Evolutionary conservation across 768 basidiomycete genomes (phyloP).

Genomic region (Naganishia vaughanmartiniae): DNA sequence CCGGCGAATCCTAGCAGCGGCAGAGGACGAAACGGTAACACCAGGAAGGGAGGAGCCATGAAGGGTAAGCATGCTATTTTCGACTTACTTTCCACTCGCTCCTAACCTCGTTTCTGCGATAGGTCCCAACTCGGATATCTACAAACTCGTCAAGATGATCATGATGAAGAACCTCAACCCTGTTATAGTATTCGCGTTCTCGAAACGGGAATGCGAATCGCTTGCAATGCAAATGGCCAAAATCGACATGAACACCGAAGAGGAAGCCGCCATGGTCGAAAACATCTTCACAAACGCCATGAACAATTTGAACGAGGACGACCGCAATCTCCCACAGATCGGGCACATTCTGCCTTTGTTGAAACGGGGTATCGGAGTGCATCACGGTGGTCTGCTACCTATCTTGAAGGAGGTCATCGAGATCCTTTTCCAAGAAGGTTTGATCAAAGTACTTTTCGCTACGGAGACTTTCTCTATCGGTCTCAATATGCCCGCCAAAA

Average conservation of each 20-base stretch:
- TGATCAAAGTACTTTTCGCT: constrained; percentile 94
- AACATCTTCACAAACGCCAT: constrained; percentile 90
- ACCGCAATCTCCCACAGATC: constrained; percentile 82
- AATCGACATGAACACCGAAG: constrained; percentile 87
- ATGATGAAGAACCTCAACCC: constrained; percentile 97
- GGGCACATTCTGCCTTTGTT: constrained; percentile 82
- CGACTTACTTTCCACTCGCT: not conserved
- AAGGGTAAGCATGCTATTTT: constrained; percentile 63
- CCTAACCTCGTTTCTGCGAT: not conserved
- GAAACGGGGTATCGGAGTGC: constrained; percentile 89
- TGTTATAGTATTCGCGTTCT: constrained; percentile 93
- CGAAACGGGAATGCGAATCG: constrained; percentile 90
- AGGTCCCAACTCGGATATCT: constrained; percentile 83
- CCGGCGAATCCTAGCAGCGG: constrained; percentile 82
- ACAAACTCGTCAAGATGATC: constrained; percentile 97
- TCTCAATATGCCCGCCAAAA: constrained; percentile 99
- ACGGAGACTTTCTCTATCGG: constrained; percentile 72
- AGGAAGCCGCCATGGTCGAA: constrained; percentile 81
- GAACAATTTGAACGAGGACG: constrained; percentile 81
- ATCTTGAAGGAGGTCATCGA: constrained; percentile 97
- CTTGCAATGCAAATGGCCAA: constrained; percentile 90
- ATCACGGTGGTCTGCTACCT: constrained; percentile 92
- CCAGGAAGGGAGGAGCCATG: constrained; percentile 85
- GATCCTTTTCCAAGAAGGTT: constrained; percentile 87
- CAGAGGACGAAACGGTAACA: constrained; percentile 85